Conservation (phyloP, 306 rosid genomes). For the Cicer chorassanicum region DNA sequence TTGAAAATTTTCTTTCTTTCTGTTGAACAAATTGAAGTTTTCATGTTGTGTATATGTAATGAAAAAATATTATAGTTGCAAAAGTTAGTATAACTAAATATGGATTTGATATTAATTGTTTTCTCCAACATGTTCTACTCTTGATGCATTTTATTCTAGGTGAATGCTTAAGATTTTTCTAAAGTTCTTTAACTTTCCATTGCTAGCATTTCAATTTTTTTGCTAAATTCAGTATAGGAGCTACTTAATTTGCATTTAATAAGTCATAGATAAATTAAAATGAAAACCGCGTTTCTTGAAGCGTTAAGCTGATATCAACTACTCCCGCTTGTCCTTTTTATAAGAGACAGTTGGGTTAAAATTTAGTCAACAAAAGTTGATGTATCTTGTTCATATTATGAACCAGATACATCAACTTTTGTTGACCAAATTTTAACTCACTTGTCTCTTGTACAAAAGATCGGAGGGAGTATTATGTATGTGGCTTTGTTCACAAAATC, state of each 20-base stretch:
- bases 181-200: neutral
- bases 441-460: too few relatives aligned
- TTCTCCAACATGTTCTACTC: constrained; percentile 2
- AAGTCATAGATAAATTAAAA: neutral
- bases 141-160: constrained; percentile 7
- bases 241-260: constrained; percentile 11
- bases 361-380: too few relatives aligned
- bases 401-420: too few relatives aligned
- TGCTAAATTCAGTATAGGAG: neutral
- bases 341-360: too few relatives aligned
- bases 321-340: too few relatives aligned
- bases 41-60: neutral
- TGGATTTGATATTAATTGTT: neutral
- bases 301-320: constrained; percentile 4
- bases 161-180: constrained; percentile 5
- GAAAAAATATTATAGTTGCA: constrained; percentile 3
- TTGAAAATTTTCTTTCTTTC: constrained; percentile 1
- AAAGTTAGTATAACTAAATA: neutral
- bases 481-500: constrained; percentile 12
- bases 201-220: constrained; percentile 2
- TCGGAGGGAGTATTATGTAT: neutral
- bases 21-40: constrained; percentile 9
- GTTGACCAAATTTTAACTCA: too few relatives aligned
- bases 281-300: neutral
- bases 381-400: too few relatives aligned